Evolutionary conservation across 2,329 filamentous ascomycete genomes (phyloP).

Genomic region (Thelonectria blattea): DNA sequence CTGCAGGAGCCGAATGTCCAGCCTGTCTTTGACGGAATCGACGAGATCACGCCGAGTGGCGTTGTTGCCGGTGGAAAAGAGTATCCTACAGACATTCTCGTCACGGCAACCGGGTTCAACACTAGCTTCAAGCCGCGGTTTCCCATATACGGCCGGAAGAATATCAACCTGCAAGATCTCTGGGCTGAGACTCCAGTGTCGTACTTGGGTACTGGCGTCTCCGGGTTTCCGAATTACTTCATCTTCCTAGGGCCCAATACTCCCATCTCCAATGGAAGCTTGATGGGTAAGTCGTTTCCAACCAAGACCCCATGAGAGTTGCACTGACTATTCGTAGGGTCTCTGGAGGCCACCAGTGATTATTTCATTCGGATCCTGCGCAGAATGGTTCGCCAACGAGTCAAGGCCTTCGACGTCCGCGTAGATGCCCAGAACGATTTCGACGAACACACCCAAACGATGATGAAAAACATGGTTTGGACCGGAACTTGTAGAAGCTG

Average conservation of each 20-base stretch:
- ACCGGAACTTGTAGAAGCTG: conserved; percentile 50
- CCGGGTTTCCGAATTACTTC: conserved; percentile 39
- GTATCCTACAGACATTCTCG: conserved; percentile 26
- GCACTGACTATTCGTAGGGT: conserved; percentile 16
- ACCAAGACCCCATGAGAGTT: fast-evolving
- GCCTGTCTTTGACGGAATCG: conserved; percentile 41
- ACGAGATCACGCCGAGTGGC: conserved; percentile 37
- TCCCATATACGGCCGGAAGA: conserved; percentile 29
- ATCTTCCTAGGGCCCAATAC: conserved; percentile 42
- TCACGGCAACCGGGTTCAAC: conserved; percentile 34
- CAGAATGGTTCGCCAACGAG: conserved; percentile 30
- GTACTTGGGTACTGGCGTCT: conserved; percentile 42
- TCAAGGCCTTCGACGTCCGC: conserved; percentile 30
- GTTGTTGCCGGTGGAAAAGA: conserved; percentile 31
- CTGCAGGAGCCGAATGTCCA: conserved; percentile 49
- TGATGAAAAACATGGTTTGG: conserved; percentile 52
- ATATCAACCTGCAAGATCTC: conserved; percentile 27
- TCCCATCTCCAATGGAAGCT: conserved; percentile 36
- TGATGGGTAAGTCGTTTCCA: conserved; percentile 25
- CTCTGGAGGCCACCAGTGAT: conserved; percentile 36
- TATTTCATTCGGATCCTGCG: conserved; percentile 37
- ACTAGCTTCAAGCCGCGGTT: conserved; percentile 32
- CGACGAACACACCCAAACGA: conserved; percentile 48
- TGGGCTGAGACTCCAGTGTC: conserved; percentile 34
- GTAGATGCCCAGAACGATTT: conserved; percentile 52